Base-by-base conservation (phyloP, 176 grass and related monocot species). In the Carex parvula region DNA sequence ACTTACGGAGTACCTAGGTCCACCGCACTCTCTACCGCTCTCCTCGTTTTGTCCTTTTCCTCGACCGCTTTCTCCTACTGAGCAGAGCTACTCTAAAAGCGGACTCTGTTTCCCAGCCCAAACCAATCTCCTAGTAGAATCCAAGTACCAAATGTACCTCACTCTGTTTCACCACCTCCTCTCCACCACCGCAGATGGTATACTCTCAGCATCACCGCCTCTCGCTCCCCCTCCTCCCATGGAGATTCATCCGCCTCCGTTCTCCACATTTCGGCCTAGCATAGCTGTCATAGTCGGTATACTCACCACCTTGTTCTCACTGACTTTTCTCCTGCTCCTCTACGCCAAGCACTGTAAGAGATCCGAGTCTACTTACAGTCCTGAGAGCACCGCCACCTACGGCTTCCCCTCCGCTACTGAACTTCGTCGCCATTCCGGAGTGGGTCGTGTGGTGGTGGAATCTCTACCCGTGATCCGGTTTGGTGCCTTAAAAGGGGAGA, bases 321-420 rank as follows among this genome's bases (percentile, higher is more conserved):
- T 99, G 86, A 99, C 97, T 2, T 99, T 99, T 84, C 88, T 99
- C 0, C 88, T 99, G 33, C 97, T 99, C 4, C 97, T 99, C 75
- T 99, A 99, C 84, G 93, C 91, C 59, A 91, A 88, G 83, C 97
- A 99, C 88, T 99, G 93, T 84, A 99, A 94, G 84, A 83, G 93
- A 3, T 89, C 81, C 77, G 87, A 82, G 0, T 85, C 91, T 6
- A 58, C 21, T 18, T 95, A 89, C 3, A 84, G 83, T 9, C 80
- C 82, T 1, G 89, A 90, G 44, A 84, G 86, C 0, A 12, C 30
- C 33, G 84, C 53, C 0, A 71, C 66, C 14, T 81, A n/a, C 5
- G 52, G 79, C 3, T 88, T 79, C 0, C 64, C 71, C 0, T 70
- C 80, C 0, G 64, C 30, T 0, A 60, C 54, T 0, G 81, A 72